Evolutionary conservation across 345 rosid genomes (phyloP).

Genomic region (Capsella bursapastoris): DNA sequence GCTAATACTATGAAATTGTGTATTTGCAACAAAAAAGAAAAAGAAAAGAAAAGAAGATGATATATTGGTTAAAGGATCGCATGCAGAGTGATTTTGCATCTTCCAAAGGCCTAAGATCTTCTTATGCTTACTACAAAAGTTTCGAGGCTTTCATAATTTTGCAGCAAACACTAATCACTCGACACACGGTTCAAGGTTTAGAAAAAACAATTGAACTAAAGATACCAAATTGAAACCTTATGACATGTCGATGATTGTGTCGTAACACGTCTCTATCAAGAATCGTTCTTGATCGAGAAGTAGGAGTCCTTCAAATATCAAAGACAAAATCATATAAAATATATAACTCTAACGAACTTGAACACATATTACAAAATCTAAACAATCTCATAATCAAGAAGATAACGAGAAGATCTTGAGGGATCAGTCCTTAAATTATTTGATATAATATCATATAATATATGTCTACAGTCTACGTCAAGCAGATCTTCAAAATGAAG

Average conservation of each 20-base stretch:
- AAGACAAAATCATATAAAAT: not conserved
- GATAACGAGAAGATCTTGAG: constrained; percentile 7
- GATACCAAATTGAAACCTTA: not conserved
- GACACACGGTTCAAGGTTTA: not conserved
- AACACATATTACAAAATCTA: not conserved
- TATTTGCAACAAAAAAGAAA: not conserved
- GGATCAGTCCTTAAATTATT: not conserved
- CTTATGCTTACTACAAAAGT: not conserved
- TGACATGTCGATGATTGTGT: not conserved
- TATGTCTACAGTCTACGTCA: not conserved
- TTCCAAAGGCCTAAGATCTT: not conserved
- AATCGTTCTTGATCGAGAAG: not conserved
- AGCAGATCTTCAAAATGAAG: not conserved
- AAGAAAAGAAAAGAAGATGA: no score
- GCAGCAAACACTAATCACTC: not conserved
- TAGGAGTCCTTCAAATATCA: constrained; percentile 12
- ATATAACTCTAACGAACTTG: not conserved
- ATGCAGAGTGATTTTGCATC: not conserved
- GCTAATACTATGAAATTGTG: not conserved
- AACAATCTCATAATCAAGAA: not conserved
- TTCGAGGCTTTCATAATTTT: not conserved
- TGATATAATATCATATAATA: not conserved
- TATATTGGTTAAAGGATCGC: not conserved
- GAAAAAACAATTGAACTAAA: not conserved
- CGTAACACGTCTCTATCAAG: not conserved